Percentiles rank a stretch among this genome's conserved stretches.
Conservation (phyloP, 345 rosid genomes). For the Anacardium occidentale region DNA sequence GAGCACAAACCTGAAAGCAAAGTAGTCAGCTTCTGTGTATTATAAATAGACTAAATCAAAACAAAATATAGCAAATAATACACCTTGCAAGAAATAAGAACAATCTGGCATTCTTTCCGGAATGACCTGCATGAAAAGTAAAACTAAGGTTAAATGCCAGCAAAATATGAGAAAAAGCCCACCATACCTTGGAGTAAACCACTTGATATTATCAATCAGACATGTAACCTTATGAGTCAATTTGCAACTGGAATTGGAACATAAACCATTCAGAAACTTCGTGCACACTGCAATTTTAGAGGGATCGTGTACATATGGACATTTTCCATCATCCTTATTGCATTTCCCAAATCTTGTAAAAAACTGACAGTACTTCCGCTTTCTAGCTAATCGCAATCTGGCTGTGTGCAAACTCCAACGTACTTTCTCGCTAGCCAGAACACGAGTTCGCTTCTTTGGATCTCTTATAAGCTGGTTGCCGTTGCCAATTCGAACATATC, state of each 20-base stretch:
- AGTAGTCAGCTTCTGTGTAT: constrained; percentile 18
- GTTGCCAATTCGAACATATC: constrained; percentile 90
- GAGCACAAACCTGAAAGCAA: constrained; percentile 76
- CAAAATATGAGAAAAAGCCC: constrained; percentile 11
- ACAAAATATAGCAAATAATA: constrained; percentile 12
- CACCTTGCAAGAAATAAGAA: constrained; percentile 91
- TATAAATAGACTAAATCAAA: neutral
- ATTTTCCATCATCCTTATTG: constrained; percentile 92
- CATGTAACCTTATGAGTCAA: constrained; percentile 84
- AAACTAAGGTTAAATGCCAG: constrained; percentile 16
- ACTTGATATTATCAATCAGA: constrained; percentile 20
- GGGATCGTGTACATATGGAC: constrained; percentile 86
- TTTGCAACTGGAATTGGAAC: constrained; percentile 72
- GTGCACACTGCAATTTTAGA: constrained; percentile 96
- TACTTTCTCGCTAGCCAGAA: constrained; percentile 92
- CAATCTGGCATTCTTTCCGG: constrained; percentile 99
- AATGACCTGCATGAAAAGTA: constrained; percentile 64
- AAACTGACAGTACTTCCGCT: constrained; percentile 83
- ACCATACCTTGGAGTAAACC: constrained; percentile 4
- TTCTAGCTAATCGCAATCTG: constrained; percentile 75
- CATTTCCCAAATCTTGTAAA: constrained; percentile 97
- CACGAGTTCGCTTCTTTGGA: constrained; percentile 88
- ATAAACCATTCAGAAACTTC: constrained; percentile 79
- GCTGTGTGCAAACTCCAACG: constrained; percentile 97
- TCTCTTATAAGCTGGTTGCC: constrained; percentile 94